Percentiles rank a stretch among this genome's conserved stretches.
phyloP scores from a whole-genome alignment of 2,329 filamentous ascomycete species.

The Pseudonectria buxi region DNA sequence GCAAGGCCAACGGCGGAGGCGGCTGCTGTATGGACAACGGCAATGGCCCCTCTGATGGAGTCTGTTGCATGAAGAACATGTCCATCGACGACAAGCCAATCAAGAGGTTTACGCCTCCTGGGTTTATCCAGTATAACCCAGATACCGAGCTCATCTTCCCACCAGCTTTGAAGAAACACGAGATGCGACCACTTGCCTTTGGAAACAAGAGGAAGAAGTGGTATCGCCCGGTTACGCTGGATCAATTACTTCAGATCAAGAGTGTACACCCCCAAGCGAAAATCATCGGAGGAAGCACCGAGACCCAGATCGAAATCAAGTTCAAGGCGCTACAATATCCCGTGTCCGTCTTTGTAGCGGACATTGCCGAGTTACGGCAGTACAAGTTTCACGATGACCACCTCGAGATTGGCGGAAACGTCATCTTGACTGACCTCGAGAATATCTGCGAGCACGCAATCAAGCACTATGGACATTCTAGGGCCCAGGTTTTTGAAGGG shows the following conservation, averaged over 20 bases:
- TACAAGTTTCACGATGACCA: conserved; percentile 74
- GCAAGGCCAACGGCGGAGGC: conserved; percentile 35
- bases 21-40: conserved; percentile 69
- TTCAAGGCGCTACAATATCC: conserved; percentile 93
- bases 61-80: conserved; percentile 63
- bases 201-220: conserved; percentile 93
- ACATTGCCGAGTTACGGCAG: conserved; percentile 81
- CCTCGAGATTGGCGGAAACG: conserved; percentile 89
- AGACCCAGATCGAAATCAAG: conserved; percentile 97
- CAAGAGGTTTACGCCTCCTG: conserved; percentile 73
- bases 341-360: conserved; percentile 84
- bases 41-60: conserved; percentile 32
- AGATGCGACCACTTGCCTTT: conserved; percentile 75
- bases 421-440: conserved; percentile 87
- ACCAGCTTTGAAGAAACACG: conserved; percentile 72
- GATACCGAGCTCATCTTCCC: conserved; percentile 96
- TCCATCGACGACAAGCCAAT: conserved; percentile 45
- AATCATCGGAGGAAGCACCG: conserved; percentile 90
- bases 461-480: conserved; percentile 64
- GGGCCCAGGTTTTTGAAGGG: conserved; percentile 76
- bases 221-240: conserved; percentile 81
- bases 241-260: conserved; percentile 90
- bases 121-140: conserved; percentile 89
- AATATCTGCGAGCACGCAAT: conserved; percentile 73
- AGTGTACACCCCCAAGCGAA: conserved; percentile 77